A percentile compares a stretch with the other conserved stretches of the same genome.
phyloP scores from a whole-genome alignment of 2,329 filamentous ascomycete species.

The Pseudogymnoascus sp. region DNA sequence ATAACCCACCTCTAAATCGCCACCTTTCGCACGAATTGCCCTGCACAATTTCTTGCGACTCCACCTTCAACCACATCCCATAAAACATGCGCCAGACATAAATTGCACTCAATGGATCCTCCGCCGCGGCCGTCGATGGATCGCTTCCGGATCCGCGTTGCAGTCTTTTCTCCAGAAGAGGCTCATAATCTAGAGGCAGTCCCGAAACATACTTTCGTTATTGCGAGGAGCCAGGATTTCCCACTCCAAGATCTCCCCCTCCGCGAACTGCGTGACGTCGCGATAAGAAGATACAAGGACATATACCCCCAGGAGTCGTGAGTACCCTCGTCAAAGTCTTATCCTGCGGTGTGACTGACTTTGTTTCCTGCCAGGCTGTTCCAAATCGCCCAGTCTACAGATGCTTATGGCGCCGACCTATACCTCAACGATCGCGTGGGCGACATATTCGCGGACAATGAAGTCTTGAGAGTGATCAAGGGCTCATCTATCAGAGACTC shows the following conservation, averaged over 20 bases:
- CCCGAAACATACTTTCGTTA: slow-evolving; percentile 3
- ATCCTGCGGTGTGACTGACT: not conserved
- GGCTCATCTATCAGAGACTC: slow-evolving; percentile 9
- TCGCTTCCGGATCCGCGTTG: slow-evolving; percentile 9
- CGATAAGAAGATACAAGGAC: slow-evolving; percentile 9
- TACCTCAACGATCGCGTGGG: slow-evolving; percentile 9
- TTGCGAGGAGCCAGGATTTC: slow-evolving; percentile 6
- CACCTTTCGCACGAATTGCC: not conserved
- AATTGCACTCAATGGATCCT: slow-evolving; percentile 9
- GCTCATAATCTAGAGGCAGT: not conserved
- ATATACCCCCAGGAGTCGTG: slow-evolving; percentile 10
- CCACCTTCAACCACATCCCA: not conserved
- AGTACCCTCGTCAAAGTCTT: not conserved
- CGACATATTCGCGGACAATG: slow-evolving; percentile 11
- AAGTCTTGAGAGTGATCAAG: slow-evolving; percentile 9
- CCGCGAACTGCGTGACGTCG: slow-evolving; percentile 5
- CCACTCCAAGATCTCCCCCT: not conserved
- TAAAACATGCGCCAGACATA: slow-evolving; percentile 6
- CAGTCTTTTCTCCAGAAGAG: slow-evolving; percentile 8
- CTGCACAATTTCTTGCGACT: not conserved
- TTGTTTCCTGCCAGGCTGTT: not conserved
- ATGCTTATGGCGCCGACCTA: slow-evolving; percentile 7
- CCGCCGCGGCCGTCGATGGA: slow-evolving; percentile 1
- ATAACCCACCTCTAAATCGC: not conserved
- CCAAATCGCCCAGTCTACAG: slow-evolving; percentile 8